These are phyloP conservation scores for Zizania palustris DNA, from an alignment of 202 grass and related monocot genomes.

Conservation along the genomic window DNA sequence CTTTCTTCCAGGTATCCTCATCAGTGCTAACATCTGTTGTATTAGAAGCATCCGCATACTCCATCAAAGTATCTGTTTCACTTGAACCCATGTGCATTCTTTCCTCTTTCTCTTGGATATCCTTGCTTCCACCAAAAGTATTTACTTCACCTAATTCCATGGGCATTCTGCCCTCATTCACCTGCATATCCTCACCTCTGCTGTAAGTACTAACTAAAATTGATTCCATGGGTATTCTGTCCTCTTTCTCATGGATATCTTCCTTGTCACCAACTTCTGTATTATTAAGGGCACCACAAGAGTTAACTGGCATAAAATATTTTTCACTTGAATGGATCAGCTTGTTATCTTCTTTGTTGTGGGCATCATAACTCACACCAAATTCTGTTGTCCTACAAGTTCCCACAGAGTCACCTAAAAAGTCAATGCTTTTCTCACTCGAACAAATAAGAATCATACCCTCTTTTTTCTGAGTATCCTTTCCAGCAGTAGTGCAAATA, in stretches of 20 bases:
- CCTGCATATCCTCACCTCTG: constrained; percentile 27
- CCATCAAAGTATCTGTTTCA: not conserved
- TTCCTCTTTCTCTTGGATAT: not conserved
- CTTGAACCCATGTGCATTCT: not conserved
- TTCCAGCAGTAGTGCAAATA: not conserved
- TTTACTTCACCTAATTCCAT: constrained; percentile 24
- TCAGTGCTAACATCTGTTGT: not conserved
- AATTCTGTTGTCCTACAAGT: constrained; percentile 29
- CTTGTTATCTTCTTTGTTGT: constrained; percentile 36
- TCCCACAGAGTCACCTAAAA: constrained; percentile 30
- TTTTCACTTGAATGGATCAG: constrained; percentile 17
- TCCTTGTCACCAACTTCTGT: constrained; percentile 14
- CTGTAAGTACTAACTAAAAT: constrained; percentile 21
- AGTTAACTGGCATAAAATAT: constrained; percentile 5
- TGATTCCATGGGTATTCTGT: constrained; percentile 18
- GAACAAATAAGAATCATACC: constrained; percentile 26
- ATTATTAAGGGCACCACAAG: constrained; percentile 8
- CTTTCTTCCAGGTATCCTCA: constrained; percentile 37
- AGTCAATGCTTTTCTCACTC: constrained; percentile 37
- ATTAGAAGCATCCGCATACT: constrained; percentile 32
- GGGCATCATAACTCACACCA: not conserved
- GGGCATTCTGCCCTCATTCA: constrained; percentile 26
- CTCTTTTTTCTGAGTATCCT: constrained; percentile 40
- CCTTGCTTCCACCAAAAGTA: not conserved
- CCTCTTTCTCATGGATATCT: constrained; percentile 37